Evolutionary conservation across 345 rosid species (phyloP).

Genomic region (Tarenaya hassleriana): DNA sequence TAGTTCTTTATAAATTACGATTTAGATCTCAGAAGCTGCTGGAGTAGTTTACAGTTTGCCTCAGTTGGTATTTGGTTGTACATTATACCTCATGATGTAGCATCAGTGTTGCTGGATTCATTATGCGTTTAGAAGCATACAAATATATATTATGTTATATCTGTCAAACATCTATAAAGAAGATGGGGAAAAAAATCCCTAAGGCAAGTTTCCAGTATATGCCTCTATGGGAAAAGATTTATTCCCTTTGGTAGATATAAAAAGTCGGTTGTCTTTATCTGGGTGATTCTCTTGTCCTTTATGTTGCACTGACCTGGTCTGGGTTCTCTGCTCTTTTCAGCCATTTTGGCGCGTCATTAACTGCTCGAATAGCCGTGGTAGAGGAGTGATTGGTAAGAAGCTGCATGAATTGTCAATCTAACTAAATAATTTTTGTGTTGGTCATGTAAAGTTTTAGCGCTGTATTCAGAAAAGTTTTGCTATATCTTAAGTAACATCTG

Average conservation of each 20-base stretch:
- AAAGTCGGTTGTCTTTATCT: background rate
- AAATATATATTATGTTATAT: too few species aligned
- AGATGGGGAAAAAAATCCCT: too few species aligned
- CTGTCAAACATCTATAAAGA: background rate
- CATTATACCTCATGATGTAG: background rate
- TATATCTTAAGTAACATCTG: constrained; percentile 5
- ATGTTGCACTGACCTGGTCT: constrained; percentile 8
- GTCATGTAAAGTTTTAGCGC: constrained; percentile 3
- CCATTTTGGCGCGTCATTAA: constrained; percentile 82
- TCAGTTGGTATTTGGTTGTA: background rate
- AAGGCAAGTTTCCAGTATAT: background rate
- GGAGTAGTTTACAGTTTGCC: constrained; percentile 6
- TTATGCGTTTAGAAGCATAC: constrained; percentile 12
- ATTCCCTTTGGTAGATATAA: too few species aligned
- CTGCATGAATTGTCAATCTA: constrained; percentile 17
- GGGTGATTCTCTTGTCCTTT: background rate
- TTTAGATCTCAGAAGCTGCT: background rate
- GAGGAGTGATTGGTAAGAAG: constrained; percentile 94
- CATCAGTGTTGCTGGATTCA: constrained; percentile 5
- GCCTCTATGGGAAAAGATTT: too few species aligned
- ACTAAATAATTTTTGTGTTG: constrained; percentile 5
- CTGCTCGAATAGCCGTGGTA: constrained; percentile 43
- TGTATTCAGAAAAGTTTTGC: constrained; percentile 5
- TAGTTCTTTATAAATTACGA: constrained; percentile 1
- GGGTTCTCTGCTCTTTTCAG: constrained; percentile 35